phyloP scores from a whole-genome alignment of 305 asterid species.

The Nicotiana rustica region DNA sequence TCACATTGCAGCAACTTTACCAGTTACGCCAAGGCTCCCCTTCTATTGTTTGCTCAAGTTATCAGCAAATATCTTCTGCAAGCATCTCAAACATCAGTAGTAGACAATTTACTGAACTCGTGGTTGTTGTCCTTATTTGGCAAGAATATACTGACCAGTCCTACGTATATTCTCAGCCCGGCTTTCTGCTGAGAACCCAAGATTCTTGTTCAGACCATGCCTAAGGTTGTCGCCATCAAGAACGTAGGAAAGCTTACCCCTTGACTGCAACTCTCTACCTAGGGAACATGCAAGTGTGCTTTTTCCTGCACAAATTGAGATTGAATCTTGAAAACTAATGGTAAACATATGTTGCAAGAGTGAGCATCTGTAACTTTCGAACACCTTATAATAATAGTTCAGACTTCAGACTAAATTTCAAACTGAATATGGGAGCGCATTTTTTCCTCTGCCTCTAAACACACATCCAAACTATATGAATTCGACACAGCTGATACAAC shows the following conservation, averaged over 20 bases:
- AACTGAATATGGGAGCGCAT: neutral
- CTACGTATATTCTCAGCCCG: slow-evolving; percentile 91
- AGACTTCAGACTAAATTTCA: neutral
- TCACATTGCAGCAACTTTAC: too few relatives aligned
- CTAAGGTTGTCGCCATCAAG: slow-evolving; percentile 97
- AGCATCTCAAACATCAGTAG: neutral
- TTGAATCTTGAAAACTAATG: neutral
- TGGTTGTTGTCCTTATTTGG: neutral
- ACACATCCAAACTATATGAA: neutral
- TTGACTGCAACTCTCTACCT: slow-evolving; percentile 79
- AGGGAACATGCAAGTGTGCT: slow-evolving; percentile 93
- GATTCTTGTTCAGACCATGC: slow-evolving; percentile 91
- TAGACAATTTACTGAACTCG: neutral
- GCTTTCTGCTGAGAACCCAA: slow-evolving; percentile 84
- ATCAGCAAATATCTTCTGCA: neutral
- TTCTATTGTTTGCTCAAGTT: neutral
- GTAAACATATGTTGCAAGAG: neutral
- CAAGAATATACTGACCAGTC: slow-evolving; percentile 66
- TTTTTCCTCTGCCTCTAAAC: neutral
- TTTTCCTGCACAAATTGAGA: slow-evolving; percentile 61
- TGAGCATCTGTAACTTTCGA: slow-evolving; percentile 25
- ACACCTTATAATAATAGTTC: neutral
- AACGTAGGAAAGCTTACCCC: slow-evolving; percentile 89
- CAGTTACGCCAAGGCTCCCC: too few relatives aligned
- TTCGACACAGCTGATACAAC: slow-evolving; percentile 19